Evolutionary conservation across 345 rosid species (phyloP).

Genomic region (Stellera chamaejasme): DNA sequence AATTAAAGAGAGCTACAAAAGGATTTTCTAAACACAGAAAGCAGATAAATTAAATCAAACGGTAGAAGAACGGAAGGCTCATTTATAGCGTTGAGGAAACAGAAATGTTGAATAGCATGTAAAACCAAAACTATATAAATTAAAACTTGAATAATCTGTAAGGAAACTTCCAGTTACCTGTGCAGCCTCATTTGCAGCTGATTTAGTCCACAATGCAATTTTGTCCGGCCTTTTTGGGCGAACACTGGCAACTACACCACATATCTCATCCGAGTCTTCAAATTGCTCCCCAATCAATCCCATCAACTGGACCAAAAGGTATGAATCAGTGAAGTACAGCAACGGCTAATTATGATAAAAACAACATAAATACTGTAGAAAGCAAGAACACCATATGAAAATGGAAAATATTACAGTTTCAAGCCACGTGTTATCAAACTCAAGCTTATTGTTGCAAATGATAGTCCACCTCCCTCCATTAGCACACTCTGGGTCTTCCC

Average conservation of each 20-base stretch:
- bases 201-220: conserved; percentile 86
- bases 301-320: conserved; percentile 48
- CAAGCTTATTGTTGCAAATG: conserved; percentile 34
- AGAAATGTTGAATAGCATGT: too few relatives aligned
- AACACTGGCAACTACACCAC: conserved; percentile 88
- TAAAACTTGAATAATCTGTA: too few relatives aligned
- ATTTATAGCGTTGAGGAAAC: too few relatives aligned
- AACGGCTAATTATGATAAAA: neutral
- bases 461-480: conserved; percentile 92
- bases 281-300: conserved; percentile 95
- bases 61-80: too few relatives aligned
- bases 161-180: conserved; percentile 35
- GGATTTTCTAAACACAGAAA: neutral
- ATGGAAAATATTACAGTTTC: conserved; percentile 48
- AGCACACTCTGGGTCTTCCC: conserved; percentile 98
- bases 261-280: conserved; percentile 82
- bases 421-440: conserved; percentile 71
- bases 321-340: neutral
- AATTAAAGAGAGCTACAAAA: too few relatives aligned
- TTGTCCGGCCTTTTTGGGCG: conserved; percentile 72
- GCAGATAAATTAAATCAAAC: neutral
- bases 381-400: neutral
- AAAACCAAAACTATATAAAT: too few relatives aligned
- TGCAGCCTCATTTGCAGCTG: conserved; percentile 83
- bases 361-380: neutral